Conservation (phyloP, 2,329 filamentous ascomycete species). For the Elsinoe necatrix region DNA sequence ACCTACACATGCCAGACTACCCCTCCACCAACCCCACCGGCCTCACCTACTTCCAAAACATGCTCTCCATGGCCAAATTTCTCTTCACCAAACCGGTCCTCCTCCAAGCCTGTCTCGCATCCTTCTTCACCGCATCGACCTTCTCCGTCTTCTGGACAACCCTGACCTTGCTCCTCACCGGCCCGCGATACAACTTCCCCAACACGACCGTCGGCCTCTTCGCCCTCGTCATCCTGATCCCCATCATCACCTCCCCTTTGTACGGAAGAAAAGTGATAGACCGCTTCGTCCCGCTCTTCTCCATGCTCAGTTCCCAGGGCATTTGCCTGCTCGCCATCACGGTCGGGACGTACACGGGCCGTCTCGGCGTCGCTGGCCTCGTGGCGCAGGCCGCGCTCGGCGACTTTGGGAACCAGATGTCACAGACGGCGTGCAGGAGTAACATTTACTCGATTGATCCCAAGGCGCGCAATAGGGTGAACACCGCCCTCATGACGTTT, state of each 20-base stretch:
- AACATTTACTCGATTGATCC: slow-evolving; percentile 64
- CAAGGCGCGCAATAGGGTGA: slow-evolving; percentile 63
- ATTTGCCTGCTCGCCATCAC: slow-evolving; percentile 54
- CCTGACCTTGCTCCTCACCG: slow-evolving; percentile 67
- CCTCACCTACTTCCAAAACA: slow-evolving; percentile 56
- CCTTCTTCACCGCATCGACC: slow-evolving; percentile 52
- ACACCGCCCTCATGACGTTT: slow-evolving; percentile 73
- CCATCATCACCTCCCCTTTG: slow-evolving; percentile 58
- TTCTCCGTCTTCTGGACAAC: slow-evolving; percentile 68
- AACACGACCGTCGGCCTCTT: slow-evolving; percentile 67
- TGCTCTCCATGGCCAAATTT: slow-evolving; percentile 57
- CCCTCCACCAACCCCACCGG: slow-evolving; percentile 61
- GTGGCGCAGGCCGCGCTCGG: slow-evolving; percentile 61
- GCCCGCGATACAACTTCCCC: slow-evolving; percentile 58
- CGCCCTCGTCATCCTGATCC: slow-evolving; percentile 64
- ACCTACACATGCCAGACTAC: slow-evolving; percentile 71
- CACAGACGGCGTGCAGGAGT: slow-evolving; percentile 63
- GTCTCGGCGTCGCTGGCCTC: slow-evolving; percentile 58
- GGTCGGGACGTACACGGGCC: slow-evolving; percentile 61
- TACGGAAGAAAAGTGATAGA: slow-evolving; percentile 67
- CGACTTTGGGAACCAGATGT: slow-evolving; percentile 64
- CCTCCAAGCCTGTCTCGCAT: slow-evolving; percentile 59
- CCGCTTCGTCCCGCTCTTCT: slow-evolving; percentile 57
- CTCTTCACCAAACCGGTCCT: slow-evolving; percentile 58
- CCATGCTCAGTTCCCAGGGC: slow-evolving; percentile 53